Evolutionary conservation across 2,329 filamentous ascomycete genomes (phyloP).

Genomic region (Trichoderma cornu-damae): DNA sequence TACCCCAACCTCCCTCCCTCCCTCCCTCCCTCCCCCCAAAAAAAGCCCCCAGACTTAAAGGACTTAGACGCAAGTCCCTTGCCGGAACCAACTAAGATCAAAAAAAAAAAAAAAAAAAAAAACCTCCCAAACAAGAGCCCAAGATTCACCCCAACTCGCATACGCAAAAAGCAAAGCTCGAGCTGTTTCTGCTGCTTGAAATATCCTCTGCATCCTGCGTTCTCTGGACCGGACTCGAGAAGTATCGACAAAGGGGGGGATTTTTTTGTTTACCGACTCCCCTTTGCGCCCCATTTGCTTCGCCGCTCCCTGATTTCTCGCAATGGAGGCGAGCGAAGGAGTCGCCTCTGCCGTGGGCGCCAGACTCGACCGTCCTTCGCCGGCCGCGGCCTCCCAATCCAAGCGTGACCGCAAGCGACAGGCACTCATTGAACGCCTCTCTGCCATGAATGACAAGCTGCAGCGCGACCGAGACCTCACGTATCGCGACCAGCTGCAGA

Average conservation of each 20-base stretch:
- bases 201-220: neutral
- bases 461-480: constrained; percentile 73
- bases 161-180: neutral
- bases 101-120: no score
- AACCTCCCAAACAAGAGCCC: neutral
- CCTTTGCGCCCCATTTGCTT: neutral
- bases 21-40: neutral
- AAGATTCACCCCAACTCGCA: neutral
- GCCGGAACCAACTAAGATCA: no score
- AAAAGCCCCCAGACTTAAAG: neutral
- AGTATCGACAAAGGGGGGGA: no score
- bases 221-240: no score
- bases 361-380: constrained; percentile 36
- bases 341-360: constrained; percentile 31
- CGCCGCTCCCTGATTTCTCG: constrained; percentile 10
- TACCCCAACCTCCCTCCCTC: no score
- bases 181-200: neutral
- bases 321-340: constrained; percentile 40
- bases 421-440: constrained; percentile 72
- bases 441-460: constrained; percentile 71
- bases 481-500: constrained; percentile 84
- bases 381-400: constrained; percentile 47
- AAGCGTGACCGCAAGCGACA: constrained; percentile 90
- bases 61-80: constrained; percentile 15
- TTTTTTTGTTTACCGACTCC: no score